A percentile compares a stretch with the other conserved stretches of the same genome.
Conservation (phyloP, 306 rosid genomes). For the Quercus berberidifolia region DNA sequence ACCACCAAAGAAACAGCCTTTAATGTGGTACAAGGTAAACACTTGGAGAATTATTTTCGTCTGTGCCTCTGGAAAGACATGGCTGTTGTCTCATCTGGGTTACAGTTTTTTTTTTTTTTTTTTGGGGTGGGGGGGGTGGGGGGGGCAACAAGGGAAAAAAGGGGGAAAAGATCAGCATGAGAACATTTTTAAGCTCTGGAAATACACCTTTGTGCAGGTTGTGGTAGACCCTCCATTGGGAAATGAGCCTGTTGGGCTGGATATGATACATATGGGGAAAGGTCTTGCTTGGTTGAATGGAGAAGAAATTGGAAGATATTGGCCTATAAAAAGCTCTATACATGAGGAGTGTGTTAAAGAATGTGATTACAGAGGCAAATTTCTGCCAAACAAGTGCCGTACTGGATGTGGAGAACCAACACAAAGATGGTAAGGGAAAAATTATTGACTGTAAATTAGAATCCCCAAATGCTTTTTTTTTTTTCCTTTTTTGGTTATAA, state of each 20-base stretch:
- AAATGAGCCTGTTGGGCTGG: slow-evolving; percentile 82
- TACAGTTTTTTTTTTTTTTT: background rate
- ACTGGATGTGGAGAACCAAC: slow-evolving; percentile 93
- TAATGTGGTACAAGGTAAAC: slow-evolving; percentile 93
- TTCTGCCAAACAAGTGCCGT: slow-evolving; percentile 77
- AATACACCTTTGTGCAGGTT: slow-evolving; percentile 43
- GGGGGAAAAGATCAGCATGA: too few species aligned
- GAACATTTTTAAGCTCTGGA: background rate
- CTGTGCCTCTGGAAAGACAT: slow-evolving; percentile 1
- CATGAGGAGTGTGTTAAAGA: slow-evolving; percentile 60
- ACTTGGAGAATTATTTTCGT: slow-evolving; percentile 1
- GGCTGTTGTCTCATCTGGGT: slow-evolving; percentile 15
- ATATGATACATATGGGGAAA: slow-evolving; percentile 92
- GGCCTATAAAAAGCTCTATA: slow-evolving; percentile 66
- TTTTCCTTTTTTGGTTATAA: background rate
- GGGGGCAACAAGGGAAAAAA: too few species aligned
- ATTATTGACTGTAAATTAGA: slow-evolving; percentile 3
- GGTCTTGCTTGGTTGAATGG: slow-evolving; percentile 98
- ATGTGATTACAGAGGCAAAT: slow-evolving; percentile 87
- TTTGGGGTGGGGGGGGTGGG: too few species aligned
- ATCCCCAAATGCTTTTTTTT: background rate
- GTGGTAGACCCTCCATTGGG: slow-evolving; percentile 73
- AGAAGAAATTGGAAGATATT: slow-evolving; percentile 96
- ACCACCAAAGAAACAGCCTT: slow-evolving; percentile 68
- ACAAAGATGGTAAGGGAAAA: slow-evolving; percentile 66